These are phyloP conservation scores for Aotearoamyces nothofagi DNA, from an alignment of 2,329 filamentous ascomycete genomes.

Conservation along the genomic window DNA sequence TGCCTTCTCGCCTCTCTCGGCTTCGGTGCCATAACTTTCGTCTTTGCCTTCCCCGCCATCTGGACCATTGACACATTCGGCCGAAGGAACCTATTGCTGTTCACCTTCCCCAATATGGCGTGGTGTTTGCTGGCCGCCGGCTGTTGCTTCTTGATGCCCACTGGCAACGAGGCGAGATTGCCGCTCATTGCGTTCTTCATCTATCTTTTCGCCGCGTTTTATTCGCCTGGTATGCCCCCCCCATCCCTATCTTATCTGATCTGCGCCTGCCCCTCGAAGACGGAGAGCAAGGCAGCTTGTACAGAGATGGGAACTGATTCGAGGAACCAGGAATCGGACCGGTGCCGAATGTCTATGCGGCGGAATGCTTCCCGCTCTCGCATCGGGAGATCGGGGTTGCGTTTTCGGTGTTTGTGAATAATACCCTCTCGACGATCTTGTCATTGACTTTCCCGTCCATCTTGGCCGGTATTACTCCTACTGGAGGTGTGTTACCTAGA, in stretches of 20 bases:
- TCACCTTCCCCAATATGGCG: constrained; percentile 51
- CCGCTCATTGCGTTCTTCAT: constrained; percentile 41
- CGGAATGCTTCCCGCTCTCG: constrained; percentile 37
- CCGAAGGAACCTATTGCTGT: constrained; percentile 40
- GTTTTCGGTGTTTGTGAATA: constrained; percentile 19
- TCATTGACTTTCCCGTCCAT: constrained; percentile 29
- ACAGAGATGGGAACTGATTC: not conserved
- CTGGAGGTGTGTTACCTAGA: constrained; percentile 5
- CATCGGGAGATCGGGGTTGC: constrained; percentile 27
- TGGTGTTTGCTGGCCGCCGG: constrained; percentile 41
- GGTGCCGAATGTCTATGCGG: constrained; percentile 50
- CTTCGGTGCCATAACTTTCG: constrained; percentile 46
- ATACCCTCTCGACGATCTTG: constrained; percentile 15
- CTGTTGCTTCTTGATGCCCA: constrained; percentile 26
- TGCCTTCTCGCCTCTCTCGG: constrained; percentile 46
- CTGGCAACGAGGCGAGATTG: constrained; percentile 23
- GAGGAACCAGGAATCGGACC: constrained; percentile 56
- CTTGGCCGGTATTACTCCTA: constrained; percentile 8
- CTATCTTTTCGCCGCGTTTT: constrained; percentile 47
- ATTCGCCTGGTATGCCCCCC: constrained; percentile 40
- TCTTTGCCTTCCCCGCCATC: constrained; percentile 49
- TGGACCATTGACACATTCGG: constrained; percentile 52
- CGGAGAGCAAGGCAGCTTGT: too few species aligned
- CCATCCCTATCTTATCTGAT: too few species aligned
- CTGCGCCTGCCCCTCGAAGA: not conserved